A percentile compares a stretch with the other conserved stretches of the same genome.
Evolutionary conservation across 2,329 filamentous ascomycete genomes (phyloP).

Genomic region (Pseudogymnoascus sp.): DNA sequence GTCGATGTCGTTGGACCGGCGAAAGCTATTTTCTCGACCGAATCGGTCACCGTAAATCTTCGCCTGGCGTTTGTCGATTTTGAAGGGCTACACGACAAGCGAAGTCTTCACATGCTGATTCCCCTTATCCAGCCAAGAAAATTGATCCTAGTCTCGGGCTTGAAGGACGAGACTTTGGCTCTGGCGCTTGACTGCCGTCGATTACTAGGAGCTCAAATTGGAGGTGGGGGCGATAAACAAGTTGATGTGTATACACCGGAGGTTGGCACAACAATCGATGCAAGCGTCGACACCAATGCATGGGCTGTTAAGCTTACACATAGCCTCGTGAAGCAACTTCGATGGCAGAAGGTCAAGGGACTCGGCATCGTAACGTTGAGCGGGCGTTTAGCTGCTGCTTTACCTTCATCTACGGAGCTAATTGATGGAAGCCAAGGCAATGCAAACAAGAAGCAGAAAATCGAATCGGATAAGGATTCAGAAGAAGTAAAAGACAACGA

Average conservation of each 20-base stretch:
- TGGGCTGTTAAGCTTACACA: conserved; percentile 92
- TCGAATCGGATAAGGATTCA: conserved; percentile 30
- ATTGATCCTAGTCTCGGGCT: conserved; percentile 82
- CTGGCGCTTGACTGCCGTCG: conserved; percentile 74
- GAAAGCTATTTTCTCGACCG: conserved; percentile 59
- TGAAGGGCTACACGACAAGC: conserved; percentile 83
- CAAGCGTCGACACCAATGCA: conserved; percentile 93
- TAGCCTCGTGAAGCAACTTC: conserved; percentile 71
- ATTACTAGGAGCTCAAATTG: conserved; percentile 43
- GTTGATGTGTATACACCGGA: conserved; percentile 72
- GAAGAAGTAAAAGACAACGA: conserved; percentile 18
- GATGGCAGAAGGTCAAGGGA: conserved; percentile 89
- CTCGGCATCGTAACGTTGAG: conserved; percentile 90
- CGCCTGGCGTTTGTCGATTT: conserved; percentile 86
- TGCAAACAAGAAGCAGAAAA: conserved; percentile 34
- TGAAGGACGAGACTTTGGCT: conserved; percentile 64
- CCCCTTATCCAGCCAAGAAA: conserved; percentile 91
- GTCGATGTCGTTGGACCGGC: conserved; percentile 56
- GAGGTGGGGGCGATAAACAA: conserved; percentile 37
- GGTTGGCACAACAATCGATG: conserved; percentile 68
- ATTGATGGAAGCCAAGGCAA: conserved; percentile 35
- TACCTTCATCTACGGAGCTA: conserved; percentile 26
- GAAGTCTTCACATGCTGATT: conserved; percentile 88
- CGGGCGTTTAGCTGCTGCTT: conserved; percentile 53
- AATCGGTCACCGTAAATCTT: conserved; percentile 59